Conservation (phyloP, 1,284 basidiomycete species). For the Trametes versicolor region DNA sequence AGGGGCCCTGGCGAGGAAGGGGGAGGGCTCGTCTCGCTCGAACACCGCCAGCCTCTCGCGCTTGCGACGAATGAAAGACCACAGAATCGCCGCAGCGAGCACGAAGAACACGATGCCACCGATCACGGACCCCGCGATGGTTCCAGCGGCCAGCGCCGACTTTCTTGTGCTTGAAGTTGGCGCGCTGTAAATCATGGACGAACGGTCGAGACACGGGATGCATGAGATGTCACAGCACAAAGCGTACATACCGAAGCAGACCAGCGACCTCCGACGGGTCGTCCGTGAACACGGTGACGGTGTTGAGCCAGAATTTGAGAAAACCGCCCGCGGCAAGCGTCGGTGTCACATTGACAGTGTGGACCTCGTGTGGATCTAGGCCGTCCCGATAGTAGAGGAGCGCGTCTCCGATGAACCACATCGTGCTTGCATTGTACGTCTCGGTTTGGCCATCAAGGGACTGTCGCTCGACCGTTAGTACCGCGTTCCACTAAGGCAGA, state of each 20-base stretch:
- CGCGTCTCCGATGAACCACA: constrained; percentile 46
- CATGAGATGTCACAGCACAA: no score
- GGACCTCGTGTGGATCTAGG: constrained; percentile 42
- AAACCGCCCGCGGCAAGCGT: constrained; percentile 21
- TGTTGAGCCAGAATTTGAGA: constrained; percentile 35
- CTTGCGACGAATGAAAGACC: constrained; percentile 9
- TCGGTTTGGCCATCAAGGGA: constrained; percentile 40
- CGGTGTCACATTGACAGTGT: constrained; percentile 44
- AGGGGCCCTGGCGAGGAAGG: constrained; percentile 2
- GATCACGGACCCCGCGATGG: constrained; percentile 25
- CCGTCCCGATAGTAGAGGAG: constrained; percentile 47
- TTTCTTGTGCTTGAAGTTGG: neutral
- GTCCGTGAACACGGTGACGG: constrained; percentile 32
- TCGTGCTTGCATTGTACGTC: constrained; percentile 45
- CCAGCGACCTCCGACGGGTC: constrained; percentile 12
- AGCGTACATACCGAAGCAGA: neutral
- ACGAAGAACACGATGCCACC: constrained; percentile 22
- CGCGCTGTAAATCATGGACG: neutral
- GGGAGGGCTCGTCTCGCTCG: constrained; percentile 2
- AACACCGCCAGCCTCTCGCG: neutral
- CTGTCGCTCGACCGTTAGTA: neutral
- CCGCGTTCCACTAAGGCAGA: neutral
- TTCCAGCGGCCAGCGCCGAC: constrained; percentile 4
- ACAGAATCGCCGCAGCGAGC: constrained; percentile 17
- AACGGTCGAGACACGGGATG: neutral